Evolutionary conservation across 1,284 basidiomycete species (phyloP).

Genomic region (Exobasidium cylindrosporum): DNA sequence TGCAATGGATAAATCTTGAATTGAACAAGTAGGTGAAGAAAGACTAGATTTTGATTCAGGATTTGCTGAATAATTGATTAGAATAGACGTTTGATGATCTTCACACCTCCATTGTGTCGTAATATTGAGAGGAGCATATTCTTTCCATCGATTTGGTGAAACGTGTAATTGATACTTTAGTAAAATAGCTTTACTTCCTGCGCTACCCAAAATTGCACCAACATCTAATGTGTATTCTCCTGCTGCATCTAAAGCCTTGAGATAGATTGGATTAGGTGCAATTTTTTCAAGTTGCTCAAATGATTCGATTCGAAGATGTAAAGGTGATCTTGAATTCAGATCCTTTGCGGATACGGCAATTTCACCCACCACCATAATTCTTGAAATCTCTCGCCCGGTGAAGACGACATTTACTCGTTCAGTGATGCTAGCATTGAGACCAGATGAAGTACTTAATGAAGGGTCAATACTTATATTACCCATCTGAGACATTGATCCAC

Average conservation of each 20-base stretch:
- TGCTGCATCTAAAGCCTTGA: constrained; percentile 56
- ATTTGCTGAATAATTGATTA: constrained; percentile 58
- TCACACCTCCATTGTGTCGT: constrained; percentile 61
- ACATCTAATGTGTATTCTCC: constrained; percentile 60
- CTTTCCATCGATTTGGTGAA: constrained; percentile 46
- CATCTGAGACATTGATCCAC: constrained; percentile 21
- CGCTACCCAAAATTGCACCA: constrained; percentile 48
- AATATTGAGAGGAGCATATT: constrained; percentile 57
- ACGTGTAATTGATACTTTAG: constrained; percentile 62
- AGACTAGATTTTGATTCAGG: constrained; percentile 18
- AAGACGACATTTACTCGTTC: constrained; percentile 61
- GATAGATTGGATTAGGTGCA: constrained; percentile 60
- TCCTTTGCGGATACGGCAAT: constrained; percentile 52
- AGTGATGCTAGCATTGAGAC: constrained; percentile 57
- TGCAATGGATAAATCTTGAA: constrained; percentile 54
- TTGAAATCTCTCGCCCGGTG: constrained; percentile 54
- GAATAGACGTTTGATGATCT: constrained; percentile 59
- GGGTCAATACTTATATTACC: constrained; percentile 7
- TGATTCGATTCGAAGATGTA: constrained; percentile 57
- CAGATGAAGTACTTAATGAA: constrained; percentile 20
- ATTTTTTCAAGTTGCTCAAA: constrained; percentile 60
- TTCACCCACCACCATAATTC: constrained; percentile 61
- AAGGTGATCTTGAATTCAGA: constrained; percentile 16
- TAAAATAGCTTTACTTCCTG: constrained; percentile 48
- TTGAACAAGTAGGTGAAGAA: background rate